Evolutionary conservation across 768 basidiomycete species (phyloP), one percentile per base, ranked within the genome.

Genomic region (Termitomyces sp.): DNA sequence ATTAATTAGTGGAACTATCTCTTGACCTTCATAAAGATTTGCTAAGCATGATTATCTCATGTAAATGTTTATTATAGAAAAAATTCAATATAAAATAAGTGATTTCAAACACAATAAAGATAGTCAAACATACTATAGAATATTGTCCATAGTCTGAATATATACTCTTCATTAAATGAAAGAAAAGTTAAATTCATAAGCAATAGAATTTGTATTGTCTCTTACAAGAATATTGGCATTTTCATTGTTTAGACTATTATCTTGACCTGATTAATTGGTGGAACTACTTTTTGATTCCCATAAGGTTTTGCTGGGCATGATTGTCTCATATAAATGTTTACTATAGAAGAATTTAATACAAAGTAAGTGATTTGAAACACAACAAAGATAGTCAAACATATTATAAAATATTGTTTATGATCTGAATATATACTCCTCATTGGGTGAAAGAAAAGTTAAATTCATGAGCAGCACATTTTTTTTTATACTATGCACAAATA

Each of bases 401-500:
- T 20, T 20, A 20, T 20, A 9, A 49, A 11, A 31, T 20, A 20
- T 32, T 32, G 5, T 49, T 12, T 3, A 31, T 29, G 29, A 51
- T 60, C 46, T 60, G 34, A 17, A 53, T 60, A n/a, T 52, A 60
- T 1, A 43, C 40, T 42, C 51, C 51, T 51, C 51, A 60, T 46
- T 60, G 25, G 9, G 40, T 60, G 14, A 11, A 49, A 5, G 25
- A 25, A 29, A 49, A 49, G 8, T 49, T 49, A 15, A 29, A 49
- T 25, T 49, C 40, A 31, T 60, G 42, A 6, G 31, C n/a, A n/a
- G n/a, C 48, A 36, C 38, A 60, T 31, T n/a, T 42, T 15, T 60
- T 60, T 36, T 52, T 36, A 25, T 42, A 60, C 45, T 60, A 51
- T 34, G 51, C 51, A 50, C 59, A 60, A n/a, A 60, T 36, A 10